These are phyloP conservation scores for Albatrellus sp. DNA, from an alignment of 1,284 basidiomycete species.

Conservation along the genomic window DNA sequence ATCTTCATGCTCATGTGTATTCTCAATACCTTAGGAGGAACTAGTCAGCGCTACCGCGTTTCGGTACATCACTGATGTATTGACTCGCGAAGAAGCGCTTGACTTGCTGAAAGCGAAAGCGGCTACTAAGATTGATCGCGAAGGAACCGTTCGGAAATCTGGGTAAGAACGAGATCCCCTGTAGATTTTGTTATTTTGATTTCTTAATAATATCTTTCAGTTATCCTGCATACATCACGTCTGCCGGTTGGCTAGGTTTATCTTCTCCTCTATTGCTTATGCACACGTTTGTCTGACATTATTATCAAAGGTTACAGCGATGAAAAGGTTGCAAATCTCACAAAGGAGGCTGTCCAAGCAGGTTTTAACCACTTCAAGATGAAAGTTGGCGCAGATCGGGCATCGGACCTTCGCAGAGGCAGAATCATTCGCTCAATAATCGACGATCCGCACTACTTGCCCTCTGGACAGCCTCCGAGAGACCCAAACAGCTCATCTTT, in stretches of 20 bases:
- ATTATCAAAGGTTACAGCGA: too few relatives aligned
- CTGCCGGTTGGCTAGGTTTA: slow-evolving; percentile 87
- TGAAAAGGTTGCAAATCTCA: slow-evolving; percentile 82
- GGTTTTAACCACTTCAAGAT: slow-evolving; percentile 98
- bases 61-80: slow-evolving; percentile 88
- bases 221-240: slow-evolving; percentile 93
- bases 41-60: slow-evolving; percentile 77
- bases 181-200: neutral
- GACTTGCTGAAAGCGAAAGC: slow-evolving; percentile 71
- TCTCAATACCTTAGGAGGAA: slow-evolving; percentile 50
- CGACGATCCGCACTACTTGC: slow-evolving; percentile 74
- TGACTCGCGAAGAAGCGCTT: slow-evolving; percentile 85
- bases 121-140: slow-evolving; percentile 66
- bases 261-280: too few relatives aligned
- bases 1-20: neutral
- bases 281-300: slow-evolving; percentile 15
- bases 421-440: slow-evolving; percentile 87
- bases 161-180: slow-evolving; percentile 25
- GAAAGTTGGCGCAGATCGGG: slow-evolving; percentile 83
- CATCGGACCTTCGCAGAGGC: slow-evolving; percentile 79
- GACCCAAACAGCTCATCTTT: slow-evolving; percentile 57
- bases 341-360: slow-evolving; percentile 70
- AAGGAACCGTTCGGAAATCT: slow-evolving; percentile 54
- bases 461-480: slow-evolving; percentile 37
- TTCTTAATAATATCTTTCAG: slow-evolving; percentile 25